phyloP scores from a whole-genome alignment of 495 filamentous ascomycete species.

The Podospora appendiculata region DNA sequence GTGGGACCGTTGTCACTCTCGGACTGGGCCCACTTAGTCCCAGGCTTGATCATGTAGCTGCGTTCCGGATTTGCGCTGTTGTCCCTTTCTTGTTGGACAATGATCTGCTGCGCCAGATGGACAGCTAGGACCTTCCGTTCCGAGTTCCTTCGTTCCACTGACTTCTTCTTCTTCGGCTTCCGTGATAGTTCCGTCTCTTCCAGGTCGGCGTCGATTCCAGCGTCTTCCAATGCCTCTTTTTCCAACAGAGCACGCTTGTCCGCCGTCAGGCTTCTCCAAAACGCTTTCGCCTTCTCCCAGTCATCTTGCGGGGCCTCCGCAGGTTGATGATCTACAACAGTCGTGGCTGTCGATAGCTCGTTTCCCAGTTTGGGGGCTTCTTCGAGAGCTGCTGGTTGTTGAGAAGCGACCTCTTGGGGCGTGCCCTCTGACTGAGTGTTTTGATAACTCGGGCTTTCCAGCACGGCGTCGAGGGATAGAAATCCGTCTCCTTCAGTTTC shows the following conservation, averaged over 20 bases:
- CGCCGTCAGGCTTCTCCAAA: conserved; percentile 55
- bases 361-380: conserved; percentile 1
- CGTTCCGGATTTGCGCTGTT: conserved; percentile 18
- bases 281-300: conserved; percentile 55
- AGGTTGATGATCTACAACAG: conserved; percentile 10
- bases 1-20: conserved; percentile 2
- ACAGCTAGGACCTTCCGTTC: conserved; percentile 21
- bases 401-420: neutral
- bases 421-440: neutral
- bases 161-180: conserved; percentile 35
- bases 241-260: conserved; percentile 51
- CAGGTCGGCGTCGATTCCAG: conserved; percentile 34
- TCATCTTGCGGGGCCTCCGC: conserved; percentile 27
- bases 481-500: conserved; percentile 68
- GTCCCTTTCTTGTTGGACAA: conserved; percentile 10
- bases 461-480: conserved; percentile 75
- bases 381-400: conserved; percentile 4
- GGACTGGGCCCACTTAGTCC: conserved; percentile 24
- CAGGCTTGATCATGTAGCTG: conserved; percentile 33
- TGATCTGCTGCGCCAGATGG: conserved; percentile 20
- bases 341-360: conserved; percentile 6
- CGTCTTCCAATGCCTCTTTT: conserved; percentile 42
- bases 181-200: conserved; percentile 26
- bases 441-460: conserved; percentile 46
- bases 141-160: conserved; percentile 17